phyloP scores from a whole-genome alignment of 768 basidiomycete genomes.

The Leucogyrophana mollusca region DNA sequence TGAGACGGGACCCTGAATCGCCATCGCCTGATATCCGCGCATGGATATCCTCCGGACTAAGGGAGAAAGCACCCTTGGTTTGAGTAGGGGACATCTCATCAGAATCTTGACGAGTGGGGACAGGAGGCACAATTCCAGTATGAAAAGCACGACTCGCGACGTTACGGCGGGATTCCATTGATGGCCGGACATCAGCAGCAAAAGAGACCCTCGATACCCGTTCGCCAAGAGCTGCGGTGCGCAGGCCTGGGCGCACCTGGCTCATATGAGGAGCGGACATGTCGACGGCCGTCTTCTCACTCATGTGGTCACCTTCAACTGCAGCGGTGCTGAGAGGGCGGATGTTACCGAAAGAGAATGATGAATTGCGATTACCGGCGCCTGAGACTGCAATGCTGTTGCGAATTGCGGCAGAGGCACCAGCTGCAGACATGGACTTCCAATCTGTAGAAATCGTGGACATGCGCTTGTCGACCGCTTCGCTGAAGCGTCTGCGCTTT shows the following conservation, averaged over 20 bases:
- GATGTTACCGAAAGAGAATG: slow-evolving; percentile 61
- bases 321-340: slow-evolving; percentile 45
- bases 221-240: slow-evolving; percentile 47
- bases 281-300: slow-evolving; percentile 41
- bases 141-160: slow-evolving; percentile 43
- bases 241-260: slow-evolving; percentile 54
- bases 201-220: slow-evolving; percentile 67
- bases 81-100: slow-evolving; percentile 44
- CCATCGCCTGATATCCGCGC: slow-evolving; percentile 44
- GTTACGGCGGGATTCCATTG: slow-evolving; percentile 41
- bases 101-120: slow-evolving; percentile 34
- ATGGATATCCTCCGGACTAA: slow-evolving; percentile 62
- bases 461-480: slow-evolving; percentile 80
- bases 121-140: slow-evolving; percentile 38
- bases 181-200: slow-evolving; percentile 56
- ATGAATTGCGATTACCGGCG: slow-evolving; percentile 37
- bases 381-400: slow-evolving; percentile 54
- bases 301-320: slow-evolving; percentile 38
- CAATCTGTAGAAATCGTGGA: slow-evolving; percentile 77
- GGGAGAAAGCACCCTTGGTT: slow-evolving; percentile 36
- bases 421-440: slow-evolving; percentile 68
- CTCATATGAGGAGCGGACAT: slow-evolving; percentile 31
- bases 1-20: slow-evolving; percentile 29
- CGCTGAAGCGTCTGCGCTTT: slow-evolving; percentile 59
- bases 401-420: slow-evolving; percentile 73